phyloP scores from a whole-genome alignment of 2,329 filamentous ascomycete genomes.

The Corinectria fuckeliana region DNA sequence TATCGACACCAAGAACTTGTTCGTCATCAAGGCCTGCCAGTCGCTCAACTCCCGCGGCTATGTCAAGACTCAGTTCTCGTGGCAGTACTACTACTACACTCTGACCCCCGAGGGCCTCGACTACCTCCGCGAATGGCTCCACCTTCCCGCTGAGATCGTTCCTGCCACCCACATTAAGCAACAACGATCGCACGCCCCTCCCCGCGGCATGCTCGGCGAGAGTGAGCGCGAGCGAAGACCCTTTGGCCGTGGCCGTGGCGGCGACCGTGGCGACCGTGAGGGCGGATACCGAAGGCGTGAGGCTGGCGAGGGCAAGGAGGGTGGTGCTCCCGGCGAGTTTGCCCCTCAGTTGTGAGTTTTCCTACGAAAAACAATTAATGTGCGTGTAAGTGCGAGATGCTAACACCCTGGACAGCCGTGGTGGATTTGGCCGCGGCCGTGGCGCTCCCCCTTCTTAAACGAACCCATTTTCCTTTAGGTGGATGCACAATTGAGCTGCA shows the following conservation, averaged over 20 bases:
- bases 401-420: constrained; percentile 66
- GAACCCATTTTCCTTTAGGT: constrained; percentile 49
- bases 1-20: constrained; percentile 99
- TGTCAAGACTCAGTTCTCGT: constrained; percentile 99
- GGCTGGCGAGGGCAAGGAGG: constrained; percentile 86
- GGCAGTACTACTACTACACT: constrained; percentile 99
- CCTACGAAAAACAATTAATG: background rate
- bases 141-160: constrained; percentile 99
- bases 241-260: constrained; percentile 80
- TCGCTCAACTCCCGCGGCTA: constrained; percentile 97
- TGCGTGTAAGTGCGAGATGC: constrained; percentile 30
- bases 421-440: constrained; percentile 89
- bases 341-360: constrained; percentile 82
- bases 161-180: constrained; percentile 99
- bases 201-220: constrained; percentile 97
- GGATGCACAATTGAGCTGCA: constrained; percentile 52
- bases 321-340: constrained; percentile 89
- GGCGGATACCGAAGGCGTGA: constrained; percentile 94
- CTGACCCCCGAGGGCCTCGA: constrained; percentile 99
- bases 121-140: constrained; percentile 99
- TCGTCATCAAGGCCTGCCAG: constrained; percentile 98
- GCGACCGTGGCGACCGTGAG: constrained; percentile 79
- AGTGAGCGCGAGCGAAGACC: constrained; percentile 80
- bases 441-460: constrained; percentile 74
- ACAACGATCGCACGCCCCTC: constrained; percentile 97